A percentile compares a stretch with the other conserved stretches of the same genome.
These are phyloP conservation scores for Phaeosphaeriaceae sp. DNA, from an alignment of 2,329 filamentous ascomycete species.

Conservation along the genomic window DNA sequence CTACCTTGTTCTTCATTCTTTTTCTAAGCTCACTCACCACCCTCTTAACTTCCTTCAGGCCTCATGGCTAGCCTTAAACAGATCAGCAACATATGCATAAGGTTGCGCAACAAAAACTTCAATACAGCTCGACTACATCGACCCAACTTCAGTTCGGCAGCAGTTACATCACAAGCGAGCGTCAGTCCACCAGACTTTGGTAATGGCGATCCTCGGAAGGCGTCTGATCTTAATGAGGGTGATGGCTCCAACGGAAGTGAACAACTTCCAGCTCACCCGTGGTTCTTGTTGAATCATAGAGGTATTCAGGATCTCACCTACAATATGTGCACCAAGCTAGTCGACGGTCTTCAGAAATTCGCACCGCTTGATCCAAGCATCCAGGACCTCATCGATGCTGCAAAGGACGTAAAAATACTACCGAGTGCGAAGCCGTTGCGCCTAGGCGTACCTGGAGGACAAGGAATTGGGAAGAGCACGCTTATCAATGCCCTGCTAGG, in stretches of 20 bases:
- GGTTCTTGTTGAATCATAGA: constrained; percentile 9
- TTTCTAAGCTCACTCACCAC: too few species aligned
- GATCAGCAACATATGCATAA: too few species aligned
- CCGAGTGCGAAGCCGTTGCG: not conserved
- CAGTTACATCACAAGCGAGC: too few species aligned
- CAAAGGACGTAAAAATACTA: not conserved
- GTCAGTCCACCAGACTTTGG: too few species aligned
- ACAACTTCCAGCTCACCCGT: constrained; percentile 5
- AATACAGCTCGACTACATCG: too few species aligned
- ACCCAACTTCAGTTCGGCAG: too few species aligned
- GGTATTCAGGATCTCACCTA: not conserved
- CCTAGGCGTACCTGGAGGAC: constrained; percentile 17
- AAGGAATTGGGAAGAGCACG: constrained; percentile 19
- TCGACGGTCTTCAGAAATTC: not conserved
- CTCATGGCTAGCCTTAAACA: too few species aligned
- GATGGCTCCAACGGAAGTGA: not conserved
- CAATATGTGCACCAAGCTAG: constrained; percentile 6
- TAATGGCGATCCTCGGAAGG: not conserved
- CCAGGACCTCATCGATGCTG: not conserved
- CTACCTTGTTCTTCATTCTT: too few species aligned
- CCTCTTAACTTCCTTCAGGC: too few species aligned
- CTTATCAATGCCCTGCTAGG: constrained; percentile 15
- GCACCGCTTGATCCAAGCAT: not conserved
- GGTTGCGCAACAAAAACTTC: too few species aligned
- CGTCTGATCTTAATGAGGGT: not conserved